Percentiles rank a stretch among this genome's conserved stretches.
Evolutionary conservation across 176 grass and related monocot genomes (phyloP).

Genomic region (Cocos nucifera): DNA sequence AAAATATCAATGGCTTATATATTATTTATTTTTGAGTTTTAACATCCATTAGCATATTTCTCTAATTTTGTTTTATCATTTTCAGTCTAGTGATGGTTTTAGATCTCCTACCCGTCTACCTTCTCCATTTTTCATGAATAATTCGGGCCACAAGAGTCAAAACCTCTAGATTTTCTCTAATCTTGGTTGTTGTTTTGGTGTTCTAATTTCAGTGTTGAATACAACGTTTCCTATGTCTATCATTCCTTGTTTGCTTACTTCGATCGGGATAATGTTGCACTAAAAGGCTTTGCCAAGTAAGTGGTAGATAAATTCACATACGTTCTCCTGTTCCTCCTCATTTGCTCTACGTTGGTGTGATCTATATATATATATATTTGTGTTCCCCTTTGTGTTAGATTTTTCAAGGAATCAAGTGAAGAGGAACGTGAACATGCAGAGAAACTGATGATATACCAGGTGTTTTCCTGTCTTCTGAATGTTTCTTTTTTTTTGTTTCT

Average conservation of each 20-base stretch:
- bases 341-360: too few species aligned
- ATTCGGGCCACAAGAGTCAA: not conserved
- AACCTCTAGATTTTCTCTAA: not conserved
- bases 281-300: slow-evolving; percentile 86
- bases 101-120: too few species aligned
- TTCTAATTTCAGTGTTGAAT: slow-evolving; percentile 61
- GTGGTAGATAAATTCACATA: not conserved
- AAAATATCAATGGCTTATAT: too few species aligned
- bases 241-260: slow-evolving; percentile 93
- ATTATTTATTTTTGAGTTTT: too few species aligned
- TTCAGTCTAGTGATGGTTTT: too few species aligned
- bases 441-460: slow-evolving; percentile 13
- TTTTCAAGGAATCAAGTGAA: slow-evolving; percentile 17
- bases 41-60: too few species aligned
- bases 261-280: slow-evolving; percentile 78
- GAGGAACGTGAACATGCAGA: slow-evolving; percentile 9
- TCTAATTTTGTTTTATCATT: too few species aligned
- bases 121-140: not conserved
- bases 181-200: not conserved
- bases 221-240: slow-evolving; percentile 82
- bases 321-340: too few species aligned
- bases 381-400: not conserved
- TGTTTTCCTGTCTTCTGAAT: not conserved
- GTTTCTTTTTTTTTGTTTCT: too few species aligned
- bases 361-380: too few species aligned